Evolutionary conservation across 1,139 yeast species (phyloP).

Genomic region (Yamadazyma dendronema): DNA sequence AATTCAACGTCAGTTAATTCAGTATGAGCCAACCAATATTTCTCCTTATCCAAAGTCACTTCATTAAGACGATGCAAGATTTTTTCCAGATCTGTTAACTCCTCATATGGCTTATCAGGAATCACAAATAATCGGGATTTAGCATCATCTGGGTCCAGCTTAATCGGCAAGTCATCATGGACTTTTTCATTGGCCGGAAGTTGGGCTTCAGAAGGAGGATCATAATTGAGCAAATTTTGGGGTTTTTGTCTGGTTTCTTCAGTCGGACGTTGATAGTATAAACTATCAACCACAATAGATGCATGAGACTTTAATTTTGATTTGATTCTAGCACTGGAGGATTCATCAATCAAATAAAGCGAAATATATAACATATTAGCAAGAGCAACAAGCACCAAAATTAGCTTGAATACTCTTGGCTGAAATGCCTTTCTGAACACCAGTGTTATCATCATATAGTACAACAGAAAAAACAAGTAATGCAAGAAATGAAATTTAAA

Average conservation of each 20-base stretch:
- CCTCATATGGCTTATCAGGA: constrained; percentile 18
- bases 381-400: constrained; percentile 20
- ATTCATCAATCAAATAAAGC: constrained; percentile 17
- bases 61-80: constrained; percentile 22
- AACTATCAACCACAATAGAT: constrained; percentile 14
- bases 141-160: constrained; percentile 4
- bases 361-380: constrained; percentile 20
- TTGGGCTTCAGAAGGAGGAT: too few species aligned
- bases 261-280: constrained; percentile 4
- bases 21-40: constrained; percentile 31
- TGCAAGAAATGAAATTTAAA: neutral
- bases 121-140: constrained; percentile 12
- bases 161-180: constrained; percentile 11
- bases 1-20: constrained; percentile 24
- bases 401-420: constrained; percentile 19
- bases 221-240: constrained; percentile 7
- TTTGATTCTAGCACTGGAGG: constrained; percentile 13
- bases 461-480: neutral
- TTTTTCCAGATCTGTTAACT: constrained; percentile 18
- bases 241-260: constrained; percentile 2
- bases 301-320: constrained; percentile 16
- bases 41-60: constrained; percentile 17
- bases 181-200: constrained; percentile 7
- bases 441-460: constrained; percentile 9
- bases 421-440: constrained; percentile 14